A percentile compares a stretch with the other conserved stretches of the same genome.
Conservation (phyloP, 495 filamentous ascomycete species). For the Penicillium ochrochloron region DNA sequence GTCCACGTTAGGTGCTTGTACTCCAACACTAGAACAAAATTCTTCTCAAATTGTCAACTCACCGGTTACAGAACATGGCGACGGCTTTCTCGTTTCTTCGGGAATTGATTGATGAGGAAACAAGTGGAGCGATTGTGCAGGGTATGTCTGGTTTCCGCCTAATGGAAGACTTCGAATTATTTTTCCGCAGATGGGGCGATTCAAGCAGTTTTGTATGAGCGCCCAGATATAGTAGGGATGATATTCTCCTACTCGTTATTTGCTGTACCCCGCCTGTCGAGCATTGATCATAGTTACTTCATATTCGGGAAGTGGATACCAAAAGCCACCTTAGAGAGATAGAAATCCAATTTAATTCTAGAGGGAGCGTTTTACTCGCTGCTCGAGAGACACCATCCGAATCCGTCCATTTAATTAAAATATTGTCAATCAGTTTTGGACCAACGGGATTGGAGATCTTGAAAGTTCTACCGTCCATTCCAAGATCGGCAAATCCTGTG, state of each 20-base stretch:
- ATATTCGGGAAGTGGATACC: neutral
- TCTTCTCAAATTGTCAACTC: neutral
- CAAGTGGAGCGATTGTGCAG: neutral
- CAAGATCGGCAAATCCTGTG: neutral
- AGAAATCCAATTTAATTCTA: neutral
- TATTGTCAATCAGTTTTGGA: neutral
- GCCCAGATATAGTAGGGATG: neutral
- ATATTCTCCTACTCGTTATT: neutral
- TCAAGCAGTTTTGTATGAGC: neutral
- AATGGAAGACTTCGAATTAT: neutral
- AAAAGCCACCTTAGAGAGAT: neutral
- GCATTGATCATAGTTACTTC: constrained; percentile 2
- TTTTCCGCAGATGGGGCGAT: neutral
- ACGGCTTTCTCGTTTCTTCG: neutral
- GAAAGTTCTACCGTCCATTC: neutral
- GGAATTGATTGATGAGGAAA: neutral
- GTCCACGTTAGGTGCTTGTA: neutral
- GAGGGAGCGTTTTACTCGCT: neutral
- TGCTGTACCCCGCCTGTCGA: neutral
- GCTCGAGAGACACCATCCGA: neutral
- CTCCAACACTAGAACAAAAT: neutral
- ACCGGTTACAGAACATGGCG: neutral
- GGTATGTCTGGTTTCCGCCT: neutral
- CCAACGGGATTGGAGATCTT: neutral
- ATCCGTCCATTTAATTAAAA: neutral